Evolutionary conservation across 495 filamentous ascomycete species (phyloP), one percentile per base, ranked within the genome.

Genomic region (Hypoxylon fuscum): DNA sequence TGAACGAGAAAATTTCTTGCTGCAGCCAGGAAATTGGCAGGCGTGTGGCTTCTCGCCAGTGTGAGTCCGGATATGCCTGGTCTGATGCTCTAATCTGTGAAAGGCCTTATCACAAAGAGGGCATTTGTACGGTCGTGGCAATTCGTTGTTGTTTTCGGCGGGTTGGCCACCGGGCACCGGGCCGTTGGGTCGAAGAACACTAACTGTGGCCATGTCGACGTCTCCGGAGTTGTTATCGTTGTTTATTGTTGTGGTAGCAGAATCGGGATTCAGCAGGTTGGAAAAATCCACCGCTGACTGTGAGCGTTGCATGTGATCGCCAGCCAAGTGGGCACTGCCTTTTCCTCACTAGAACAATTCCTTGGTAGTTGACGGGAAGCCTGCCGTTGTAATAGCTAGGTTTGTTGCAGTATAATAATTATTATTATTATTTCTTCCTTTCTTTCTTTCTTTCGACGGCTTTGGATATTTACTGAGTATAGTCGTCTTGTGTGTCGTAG

Each of bases 31-130:
- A 69, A 91, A 97, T 67, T 89, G 86, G 84, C 95, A 98, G 35
- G 88, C 93, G 69, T 98, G 95, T 14, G 95, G 95, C 81, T 98
- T 98, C 79, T 98, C 95, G 57, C 95, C 96, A 1, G 95, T 98
- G 74, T 98, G 95, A 6, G 96, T 98, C 64, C 95, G 86, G 70
- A 98, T 98, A 74, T 98, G 95, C 61, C 95, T 85, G 22, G 95
- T 98, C 79, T 98, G 95, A 73, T 98, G 95, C 78, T 98, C 95
- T 45, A 98, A 83, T 59, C 95, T 91, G 83, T 98, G 95, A 81
- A 98, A 98, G 27, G 95, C 95, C 82, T 97, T 97, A 69, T 98
- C 96, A 83, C 95, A 98, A 44, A 98, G 82, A 37, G 95, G 94
- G 72, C 95, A 98, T 77, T 98, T 97, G 84, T 98, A 98, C 0